Percentiles rank a stretch among this genome's conserved stretches.
phyloP scores from a whole-genome alignment of 2,329 filamentous ascomycete genomes.

The Paecilomyces formosus region DNA sequence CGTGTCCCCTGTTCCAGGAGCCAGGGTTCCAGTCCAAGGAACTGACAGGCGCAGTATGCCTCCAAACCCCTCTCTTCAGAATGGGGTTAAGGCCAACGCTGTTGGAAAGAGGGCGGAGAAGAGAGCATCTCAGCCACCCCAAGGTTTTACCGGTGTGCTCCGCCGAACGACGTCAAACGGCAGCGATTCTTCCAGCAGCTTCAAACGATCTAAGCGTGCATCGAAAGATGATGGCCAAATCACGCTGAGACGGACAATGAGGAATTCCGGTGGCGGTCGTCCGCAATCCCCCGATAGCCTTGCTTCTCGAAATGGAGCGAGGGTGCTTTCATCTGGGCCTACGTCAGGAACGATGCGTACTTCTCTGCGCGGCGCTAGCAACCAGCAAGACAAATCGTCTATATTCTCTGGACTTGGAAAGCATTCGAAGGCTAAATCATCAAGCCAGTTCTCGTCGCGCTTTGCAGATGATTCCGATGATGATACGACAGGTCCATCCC shows the following conservation, averaged over 20 bases:
- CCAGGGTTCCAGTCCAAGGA: conserved; percentile 1
- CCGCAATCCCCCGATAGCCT: conserved; percentile 36
- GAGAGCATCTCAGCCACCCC: conserved; percentile 3
- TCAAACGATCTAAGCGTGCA: conserved; percentile 56
- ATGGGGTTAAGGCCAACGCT: conserved; percentile 4
- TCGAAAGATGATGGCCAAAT: conserved; percentile 42
- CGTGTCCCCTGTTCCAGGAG: conserved; percentile 1
- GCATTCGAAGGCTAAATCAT: conserved; percentile 16
- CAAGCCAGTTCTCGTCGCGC: conserved; percentile 35
- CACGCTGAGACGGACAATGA: conserved; percentile 68
- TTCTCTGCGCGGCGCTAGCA: conserved; percentile 40
- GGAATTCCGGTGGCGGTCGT: conserved; percentile 38
- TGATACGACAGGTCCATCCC: conserved; percentile 41
- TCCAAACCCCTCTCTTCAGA: conserved; percentile 14
- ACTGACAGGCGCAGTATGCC: conserved; percentile 15
- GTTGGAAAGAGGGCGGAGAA: conserved; percentile 1
- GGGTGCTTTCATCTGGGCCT: conserved; percentile 37
- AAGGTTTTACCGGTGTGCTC: conserved; percentile 18
- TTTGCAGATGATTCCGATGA: conserved; percentile 56
- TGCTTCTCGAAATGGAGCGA: conserved; percentile 54
- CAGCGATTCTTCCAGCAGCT: conserved; percentile 68
- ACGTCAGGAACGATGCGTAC: conserved; percentile 37
- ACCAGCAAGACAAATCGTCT: conserved; percentile 28
- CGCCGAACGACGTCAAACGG: conserved; percentile 55
- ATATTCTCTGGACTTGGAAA: conserved; percentile 33